These are phyloP conservation scores for Sphagnum fallax DNA, from an alignment of 228 moss, liverwort and hornwort species.

Conservation along the genomic window DNA sequence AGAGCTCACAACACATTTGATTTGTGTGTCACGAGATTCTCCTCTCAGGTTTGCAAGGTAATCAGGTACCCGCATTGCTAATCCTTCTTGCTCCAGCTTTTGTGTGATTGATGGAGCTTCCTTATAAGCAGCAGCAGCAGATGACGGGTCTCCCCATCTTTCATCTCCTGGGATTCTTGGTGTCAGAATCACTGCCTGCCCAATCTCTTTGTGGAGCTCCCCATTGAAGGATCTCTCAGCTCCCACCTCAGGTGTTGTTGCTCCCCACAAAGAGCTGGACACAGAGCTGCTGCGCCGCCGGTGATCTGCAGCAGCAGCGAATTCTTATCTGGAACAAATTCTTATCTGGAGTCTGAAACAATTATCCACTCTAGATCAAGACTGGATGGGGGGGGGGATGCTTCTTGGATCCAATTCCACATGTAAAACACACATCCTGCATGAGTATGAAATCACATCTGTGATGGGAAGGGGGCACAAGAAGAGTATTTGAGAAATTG, in stretches of 20 bases:
- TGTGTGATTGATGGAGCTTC: constrained; percentile 36
- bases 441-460: too few species aligned
- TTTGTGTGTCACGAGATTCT: constrained; percentile 44
- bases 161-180: constrained; percentile 74
- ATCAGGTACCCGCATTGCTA: constrained; percentile 54
- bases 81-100: constrained; percentile 53
- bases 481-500: constrained; percentile 2
- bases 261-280: constrained; percentile 9
- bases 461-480: too few species aligned
- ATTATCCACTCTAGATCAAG: constrained; percentile 14
- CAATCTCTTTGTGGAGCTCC: constrained; percentile 25
- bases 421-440: too few species aligned
- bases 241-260: constrained; percentile 2
- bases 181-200: constrained; percentile 32
- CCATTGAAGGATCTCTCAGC: constrained; percentile 16
- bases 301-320: constrained; percentile 16
- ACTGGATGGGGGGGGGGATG: constrained; percentile 9
- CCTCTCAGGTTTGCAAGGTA: constrained; percentile 64
- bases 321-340: neutral
- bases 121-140: constrained; percentile 2
- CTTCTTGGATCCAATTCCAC: too few species aligned
- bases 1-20: constrained; percentile 28
- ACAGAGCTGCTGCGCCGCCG: neutral
- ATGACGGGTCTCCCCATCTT: constrained; percentile 40
- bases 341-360: constrained; percentile 8